Evolutionary conservation across 2,329 filamentous ascomycete species (phyloP), one percentile per base, ranked within the genome.

Genomic region (Aspergillus sp.): DNA sequence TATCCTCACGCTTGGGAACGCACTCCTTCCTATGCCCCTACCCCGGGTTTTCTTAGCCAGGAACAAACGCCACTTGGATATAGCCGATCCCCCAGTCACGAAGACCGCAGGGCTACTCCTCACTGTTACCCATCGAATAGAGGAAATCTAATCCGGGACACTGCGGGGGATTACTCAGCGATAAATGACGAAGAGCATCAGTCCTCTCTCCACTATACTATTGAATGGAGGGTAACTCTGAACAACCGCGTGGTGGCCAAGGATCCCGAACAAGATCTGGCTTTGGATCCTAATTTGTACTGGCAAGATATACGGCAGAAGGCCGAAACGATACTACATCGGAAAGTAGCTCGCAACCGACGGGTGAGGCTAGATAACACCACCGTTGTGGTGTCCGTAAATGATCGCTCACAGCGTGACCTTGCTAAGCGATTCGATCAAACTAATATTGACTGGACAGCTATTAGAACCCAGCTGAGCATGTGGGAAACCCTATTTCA

Each of bases 351-450:
- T 52, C 57, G 45, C 23, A 61, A 58, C 47, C 56, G 50, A 63
- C 55, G 55, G 44, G 58, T 63, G n/a, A 56, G 57, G 46, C 31
- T 47, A 23, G 58, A 66, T 56, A 51, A 66, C 44, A 66, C 58
- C 21, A 44, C 43, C 3, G 21, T 63, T 31, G 53, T 63, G 17
- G 49, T 63, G 21, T 58, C 54, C 46, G 54, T 65, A 51, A 63
- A 65, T 42, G 45, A 61, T 34, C 51, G 47, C 23, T 59, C 56
- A 38, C 50, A 66, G 45, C 46, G 53, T 4, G 43, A 61, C 48
- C 52, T 64, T 53, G 52, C 40, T 17, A 64, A 64, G 25, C 48
- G 31, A 21, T 65, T 64, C 52, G 49, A 67, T 40, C 45, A 47
- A 14, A 59, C 55, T 54, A 53, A 56, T 53, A 32, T 64, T 58